Percentiles rank a stretch among this genome's conserved stretches.
These are phyloP conservation scores for Albugo laibachii DNA, from an alignment of 352 stramenopile species.

Conservation along the genomic window DNA sequence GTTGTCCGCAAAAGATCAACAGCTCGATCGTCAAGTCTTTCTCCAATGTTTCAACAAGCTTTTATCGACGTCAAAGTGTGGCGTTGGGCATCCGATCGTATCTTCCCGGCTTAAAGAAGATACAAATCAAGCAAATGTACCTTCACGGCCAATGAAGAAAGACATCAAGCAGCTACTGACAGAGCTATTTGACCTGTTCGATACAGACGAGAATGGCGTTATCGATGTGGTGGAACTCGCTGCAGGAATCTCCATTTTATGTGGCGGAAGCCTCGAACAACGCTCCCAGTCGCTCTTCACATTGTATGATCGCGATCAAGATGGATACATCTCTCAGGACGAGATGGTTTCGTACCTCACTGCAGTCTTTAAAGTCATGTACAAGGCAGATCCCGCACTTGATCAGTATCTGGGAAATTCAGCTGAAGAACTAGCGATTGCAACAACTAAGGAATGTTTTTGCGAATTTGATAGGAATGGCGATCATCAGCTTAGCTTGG, in stretches of 20 bases:
- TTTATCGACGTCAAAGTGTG: constrained; percentile 11
- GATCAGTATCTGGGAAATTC: constrained; percentile 28
- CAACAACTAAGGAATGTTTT: constrained; percentile 28
- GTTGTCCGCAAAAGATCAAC: constrained; percentile 27
- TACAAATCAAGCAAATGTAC: no score
- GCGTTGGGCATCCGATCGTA: not conserved
- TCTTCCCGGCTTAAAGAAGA: no score
- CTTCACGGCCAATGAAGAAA: constrained; percentile 8
- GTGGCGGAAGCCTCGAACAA: constrained; percentile 44
- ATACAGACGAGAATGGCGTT: constrained; percentile 48
- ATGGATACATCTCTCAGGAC: constrained; percentile 55
- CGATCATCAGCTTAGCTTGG: constrained; percentile 11
- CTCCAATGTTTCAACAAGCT: constrained; percentile 75
- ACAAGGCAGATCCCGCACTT: constrained; percentile 56
- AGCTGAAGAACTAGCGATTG: constrained; percentile 1
- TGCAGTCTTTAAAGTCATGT: constrained; percentile 72
- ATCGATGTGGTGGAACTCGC: constrained; percentile 77
- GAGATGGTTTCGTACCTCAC: constrained; percentile 76
- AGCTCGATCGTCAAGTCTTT: constrained; percentile 57
- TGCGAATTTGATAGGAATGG: constrained; percentile 15
- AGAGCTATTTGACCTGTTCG: constrained; percentile 68
- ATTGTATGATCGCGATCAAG: constrained; percentile 64
- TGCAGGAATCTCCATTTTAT: constrained; percentile 74
- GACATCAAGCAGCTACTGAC: constrained; percentile 30
- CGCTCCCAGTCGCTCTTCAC: constrained; percentile 64